Evolutionary conservation across 495 filamentous ascomycete genomes (phyloP), one percentile per base, ranked within the genome.

Genomic region (Cercophora sp.): DNA sequence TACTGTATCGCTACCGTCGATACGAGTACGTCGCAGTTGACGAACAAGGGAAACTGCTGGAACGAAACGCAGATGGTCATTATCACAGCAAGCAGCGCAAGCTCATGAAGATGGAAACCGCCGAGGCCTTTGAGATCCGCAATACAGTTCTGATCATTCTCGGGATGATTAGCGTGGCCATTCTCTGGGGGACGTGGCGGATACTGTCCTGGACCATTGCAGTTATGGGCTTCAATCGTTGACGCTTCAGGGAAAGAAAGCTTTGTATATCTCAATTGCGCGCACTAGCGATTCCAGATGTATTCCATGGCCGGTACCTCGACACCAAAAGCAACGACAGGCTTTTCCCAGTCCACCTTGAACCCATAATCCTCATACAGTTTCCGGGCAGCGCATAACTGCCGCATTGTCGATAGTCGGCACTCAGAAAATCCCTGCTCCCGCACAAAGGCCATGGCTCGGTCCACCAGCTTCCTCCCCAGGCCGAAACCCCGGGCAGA

Each of bases 71-170:
- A n/a, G 40, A 56, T 19, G 70, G 67, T 69, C 71, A 71, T 54
- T 79, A 74, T 60, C 77, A 77, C 62, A 72, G 69, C 32, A 73
- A 78, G 51, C 78, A 81, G 59, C 60, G 62, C 26, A 67, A 76
- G 55, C 60, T 79, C 55, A 65, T 79, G 65, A 69, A 64, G 60
- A 70, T 71, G 66, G 77, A 79, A 57, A 69, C 73, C 1, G 72
- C 60, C 5, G 76, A 81, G 55, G 77, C 78, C 20, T 79, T 80
- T 57, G 65, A 70, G 58, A 55, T 79, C 16, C 61, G 77, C 32
- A 62, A 60, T 19, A 58, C 50, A 25, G 70, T 79, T 25, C 46
- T 78, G 9, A 27, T 68, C 0, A 55, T 58, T 11, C 13, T 79
- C 48, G 61, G 51, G 6, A 39, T 66, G 8, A 31, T 67, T n/a